Evolutionary conservation across 2,329 filamentous ascomycete genomes (phyloP), one percentile per base, ranked within the genome.

Genomic region (Fusarium anthophilum): DNA sequence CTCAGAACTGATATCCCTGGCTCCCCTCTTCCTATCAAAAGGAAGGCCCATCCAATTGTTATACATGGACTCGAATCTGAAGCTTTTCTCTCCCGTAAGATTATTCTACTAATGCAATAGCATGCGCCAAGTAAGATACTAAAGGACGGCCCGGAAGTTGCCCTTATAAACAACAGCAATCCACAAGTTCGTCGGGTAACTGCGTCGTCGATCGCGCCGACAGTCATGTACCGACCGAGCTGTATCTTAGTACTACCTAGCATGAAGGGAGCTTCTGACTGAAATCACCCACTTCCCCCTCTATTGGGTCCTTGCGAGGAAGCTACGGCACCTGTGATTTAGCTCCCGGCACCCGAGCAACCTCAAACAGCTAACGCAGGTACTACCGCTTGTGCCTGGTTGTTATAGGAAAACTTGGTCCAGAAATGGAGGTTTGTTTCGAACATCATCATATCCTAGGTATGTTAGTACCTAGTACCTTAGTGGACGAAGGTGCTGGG

Each of bases 151-250:
- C 44, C 44, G 50, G 50, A 63, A 60, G 35, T 48, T 61, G 47
- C 28, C 37, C 43, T 35, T 63, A 32, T 41, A 60, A 32, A 37
- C 54, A 70, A 32, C 28, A 50, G 54, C n/a, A 59, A 63, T 72
- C 74, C 67, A 76, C 70, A 62, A 53, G 76, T 74, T 77, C 72
- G 41, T 62, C 72, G 65, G 74, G 64, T 70, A 50, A 66, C 47
- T 72, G 61, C 73, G 63, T 76, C 32, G 67, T 61, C 65, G 56
- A 74, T 72, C 59, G 51, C 50, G 55, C 67, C 58, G 51, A 45
- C 58, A 37, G 58, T 56, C 58, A 35, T 39, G 45, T 44, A 69
- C 35, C 48, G n/a, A 65, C 45, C 32, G 12, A 53, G 32, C 18
- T 53, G 38, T 30, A 48, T 14, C 26, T 47, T 51, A 37, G 35